phyloP scores from a whole-genome alignment of 2,329 filamentous ascomycete species.

The Cadophora gregata region DNA sequence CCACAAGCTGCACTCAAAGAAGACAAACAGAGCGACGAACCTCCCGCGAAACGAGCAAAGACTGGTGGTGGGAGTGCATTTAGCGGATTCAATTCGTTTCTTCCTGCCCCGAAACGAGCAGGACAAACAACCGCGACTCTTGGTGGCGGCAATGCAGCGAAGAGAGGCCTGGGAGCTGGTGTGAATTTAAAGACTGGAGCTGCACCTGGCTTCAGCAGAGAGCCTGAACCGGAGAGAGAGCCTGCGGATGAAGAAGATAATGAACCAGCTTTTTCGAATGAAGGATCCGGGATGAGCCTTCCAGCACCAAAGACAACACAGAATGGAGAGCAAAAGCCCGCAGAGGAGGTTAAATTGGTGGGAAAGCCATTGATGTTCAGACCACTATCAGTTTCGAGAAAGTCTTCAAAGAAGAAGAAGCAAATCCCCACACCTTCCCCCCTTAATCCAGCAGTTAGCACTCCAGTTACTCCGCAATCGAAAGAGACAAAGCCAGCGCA shows the following conservation, averaged over 20 bases:
- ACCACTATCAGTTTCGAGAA: conserved; percentile 83
- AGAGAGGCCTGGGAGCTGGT: conserved; percentile 53
- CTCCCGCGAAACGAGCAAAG: conserved; percentile 74
- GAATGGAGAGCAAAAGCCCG: conserved; percentile 59
- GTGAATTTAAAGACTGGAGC: conserved; percentile 84
- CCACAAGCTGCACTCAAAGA: conserved; percentile 56
- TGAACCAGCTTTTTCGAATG: conserved; percentile 38
- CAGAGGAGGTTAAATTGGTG: conserved; percentile 70
- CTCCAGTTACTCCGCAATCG: conserved; percentile 36
- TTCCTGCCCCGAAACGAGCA: conserved; percentile 79
- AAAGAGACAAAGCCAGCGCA: conserved; percentile 42
- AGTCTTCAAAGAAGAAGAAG: conserved; percentile 70
- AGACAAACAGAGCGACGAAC: conserved; percentile 52
- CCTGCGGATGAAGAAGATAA: conserved; percentile 37
- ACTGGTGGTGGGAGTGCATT: conserved; percentile 67
- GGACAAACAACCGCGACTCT: conserved; percentile 47
- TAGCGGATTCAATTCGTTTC: conserved; percentile 82
- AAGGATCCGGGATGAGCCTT: conserved; percentile 44
- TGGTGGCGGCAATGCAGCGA: conserved; percentile 36
- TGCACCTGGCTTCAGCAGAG: conserved; percentile 79
- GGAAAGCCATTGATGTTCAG: conserved; percentile 88
- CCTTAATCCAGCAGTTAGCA: conserved; percentile 31
- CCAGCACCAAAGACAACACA: conserved; percentile 57
- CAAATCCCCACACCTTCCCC: conserved; percentile 31
- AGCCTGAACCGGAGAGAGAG: conserved; percentile 45